A percentile compares a stretch with the other conserved stretches of the same genome.
Evolutionary conservation across 768 basidiomycete genomes (phyloP).

Genomic region (Macrolepiota dolichaula): DNA sequence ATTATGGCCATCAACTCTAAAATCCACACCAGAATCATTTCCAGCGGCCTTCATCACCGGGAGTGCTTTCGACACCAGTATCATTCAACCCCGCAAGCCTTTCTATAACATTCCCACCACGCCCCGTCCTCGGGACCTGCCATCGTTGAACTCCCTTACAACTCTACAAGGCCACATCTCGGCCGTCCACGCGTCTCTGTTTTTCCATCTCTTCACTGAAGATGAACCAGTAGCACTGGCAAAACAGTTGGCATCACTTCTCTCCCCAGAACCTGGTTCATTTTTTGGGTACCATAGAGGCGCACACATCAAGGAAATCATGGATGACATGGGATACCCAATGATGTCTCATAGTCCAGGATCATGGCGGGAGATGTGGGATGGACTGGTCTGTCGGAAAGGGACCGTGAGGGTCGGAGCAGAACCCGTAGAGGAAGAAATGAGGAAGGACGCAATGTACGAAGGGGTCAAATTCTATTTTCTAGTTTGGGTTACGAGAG

Average conservation of each 20-base stretch:
- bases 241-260: conserved; percentile 25
- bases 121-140: background rate
- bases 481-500: no score
- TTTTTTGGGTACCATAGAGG: conserved; percentile 36
- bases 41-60: conserved; percentile 55
- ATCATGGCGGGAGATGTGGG: conserved; percentile 12
- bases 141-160: conserved; percentile 20
- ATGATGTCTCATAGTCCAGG: conserved; percentile 14
- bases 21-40: conserved; percentile 45
- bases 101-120: conserved; percentile 15
- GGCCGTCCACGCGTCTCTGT: conserved; percentile 37
- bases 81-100: conserved; percentile 31
- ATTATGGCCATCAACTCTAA: conserved; percentile 58
- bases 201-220: conserved; percentile 36
- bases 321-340: background rate
- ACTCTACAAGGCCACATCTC: conserved; percentile 40
- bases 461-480: no score
- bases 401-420: conserved; percentile 13
- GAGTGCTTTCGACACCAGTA: conserved; percentile 43
- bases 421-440: background rate
- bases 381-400: conserved; percentile 10
- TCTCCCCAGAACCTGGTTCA: conserved; percentile 29
- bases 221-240: conserved; percentile 27
- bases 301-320: conserved; percentile 17
- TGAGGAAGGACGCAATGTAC: background rate